These are phyloP conservation scores for Botrytis sinoallii DNA, from an alignment of 2,329 filamentous ascomycete genomes.

Conservation along the genomic window DNA sequence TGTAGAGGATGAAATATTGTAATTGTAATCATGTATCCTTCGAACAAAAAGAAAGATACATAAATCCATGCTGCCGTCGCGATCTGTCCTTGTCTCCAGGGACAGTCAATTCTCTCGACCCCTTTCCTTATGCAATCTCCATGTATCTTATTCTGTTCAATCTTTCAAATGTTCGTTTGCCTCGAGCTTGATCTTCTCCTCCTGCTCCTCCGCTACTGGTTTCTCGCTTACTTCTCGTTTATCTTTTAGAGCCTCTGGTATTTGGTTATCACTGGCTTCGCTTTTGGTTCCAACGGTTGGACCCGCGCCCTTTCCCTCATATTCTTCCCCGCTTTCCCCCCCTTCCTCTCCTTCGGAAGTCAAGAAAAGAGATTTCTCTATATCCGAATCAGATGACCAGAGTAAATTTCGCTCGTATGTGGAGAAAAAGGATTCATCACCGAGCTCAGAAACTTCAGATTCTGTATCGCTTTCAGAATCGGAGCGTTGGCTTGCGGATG, in stretches of 20 bases:
- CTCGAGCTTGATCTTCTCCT: background rate
- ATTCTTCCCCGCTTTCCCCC: fast-evolving
- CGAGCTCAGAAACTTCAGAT: background rate
- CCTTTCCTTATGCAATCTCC: background rate
- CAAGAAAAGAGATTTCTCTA: background rate
- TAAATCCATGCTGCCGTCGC: background rate
- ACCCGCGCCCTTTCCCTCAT: background rate
- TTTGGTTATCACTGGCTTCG: background rate
- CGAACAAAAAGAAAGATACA: background rate
- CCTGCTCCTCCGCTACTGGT: background rate
- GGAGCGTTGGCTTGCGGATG: background rate
- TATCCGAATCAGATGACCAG: background rate
- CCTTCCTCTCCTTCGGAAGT: too few species aligned
- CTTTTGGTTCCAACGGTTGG: background rate
- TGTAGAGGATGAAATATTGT: background rate
- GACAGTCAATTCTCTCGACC: background rate
- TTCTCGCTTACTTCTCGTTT: background rate
- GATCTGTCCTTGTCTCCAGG: background rate
- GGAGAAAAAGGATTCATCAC: background rate
- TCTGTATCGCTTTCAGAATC: background rate
- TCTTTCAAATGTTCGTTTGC: background rate
- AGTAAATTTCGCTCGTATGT: background rate
- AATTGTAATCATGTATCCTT: background rate
- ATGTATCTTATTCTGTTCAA: background rate
- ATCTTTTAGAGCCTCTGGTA: background rate